Evolutionary conservation across 768 basidiomycete genomes (phyloP), one percentile per base, ranked within the genome.

Genomic region (Hortiboletus flavorubellus): DNA sequence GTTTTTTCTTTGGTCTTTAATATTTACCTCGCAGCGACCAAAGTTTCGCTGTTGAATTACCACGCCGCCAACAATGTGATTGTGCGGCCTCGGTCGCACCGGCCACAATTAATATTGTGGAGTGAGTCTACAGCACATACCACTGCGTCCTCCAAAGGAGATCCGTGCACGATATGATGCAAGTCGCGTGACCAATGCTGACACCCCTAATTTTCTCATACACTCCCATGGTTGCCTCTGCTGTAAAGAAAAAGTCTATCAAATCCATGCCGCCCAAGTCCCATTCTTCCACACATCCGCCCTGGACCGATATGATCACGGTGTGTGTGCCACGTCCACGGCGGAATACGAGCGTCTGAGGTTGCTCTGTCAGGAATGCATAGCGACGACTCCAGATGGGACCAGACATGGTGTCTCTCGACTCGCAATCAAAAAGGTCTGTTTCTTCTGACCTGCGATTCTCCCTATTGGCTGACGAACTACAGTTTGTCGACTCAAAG

Each of bases 351-450:
- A 31, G n/a, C n/a, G 16, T 21, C 14, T 15, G 30, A 53, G 23
- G 41, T 21, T 21, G 12, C 8, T 16, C 29, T 37, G 12, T 51
- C 58, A 92, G 90, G 89, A 91, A 72, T 89, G 87, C 65, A 88
- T 94, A 68, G 66, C 73, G 52, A 76, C 72, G 34, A 75, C 85
- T 68, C 82, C 81, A 61, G 85, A 86, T 40, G 87, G 89, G 37
- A 75, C 78, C 29, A 84, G 87, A 45, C 62, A 74, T 51, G 91
- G 91, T 56, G 91, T 91, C 38, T 93, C 91, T 14, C 80, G 93
- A 46, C 73, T 76, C 21, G 78, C 78, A 8, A 87, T 94, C 72
- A 95, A 94, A 84, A 91, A 90, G 81, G 86, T 89, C 8, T 14
- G 23, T 8, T 26, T 33, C 3, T 49, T 37, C 34, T 37, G 9